phyloP scores from a whole-genome alignment of 306 rosid species.

The Amphicarpaea edgeworthii region DNA sequence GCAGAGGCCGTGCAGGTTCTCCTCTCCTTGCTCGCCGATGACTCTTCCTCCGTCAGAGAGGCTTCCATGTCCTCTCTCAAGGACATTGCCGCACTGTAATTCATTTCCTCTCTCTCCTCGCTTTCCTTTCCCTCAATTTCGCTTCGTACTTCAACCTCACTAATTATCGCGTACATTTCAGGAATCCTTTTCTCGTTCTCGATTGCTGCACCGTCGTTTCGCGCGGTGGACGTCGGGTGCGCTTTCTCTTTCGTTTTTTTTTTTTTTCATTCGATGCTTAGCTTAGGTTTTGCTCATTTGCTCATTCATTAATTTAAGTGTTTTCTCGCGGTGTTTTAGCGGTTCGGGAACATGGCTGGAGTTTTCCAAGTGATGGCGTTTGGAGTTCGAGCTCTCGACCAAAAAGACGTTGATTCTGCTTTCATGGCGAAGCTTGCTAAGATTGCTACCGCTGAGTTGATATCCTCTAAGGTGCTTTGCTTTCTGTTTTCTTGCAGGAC shows the following conservation, averaged over 20 bases:
- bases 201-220: constrained; percentile 86
- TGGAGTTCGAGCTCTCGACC: constrained; percentile 80
- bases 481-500: constrained; percentile 33
- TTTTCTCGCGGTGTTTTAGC: constrained; percentile 51
- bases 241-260: neutral
- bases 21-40: constrained; percentile 82
- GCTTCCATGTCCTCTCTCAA: constrained; percentile 87
- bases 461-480: constrained; percentile 86
- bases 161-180: constrained; percentile 23
- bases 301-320: neutral
- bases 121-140: neutral
- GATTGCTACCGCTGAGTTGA: constrained; percentile 89
- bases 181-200: constrained; percentile 84
- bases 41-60: constrained; percentile 75
- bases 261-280: neutral
- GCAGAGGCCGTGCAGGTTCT: constrained; percentile 93
- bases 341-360: constrained; percentile 96
- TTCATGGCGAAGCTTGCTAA: constrained; percentile 89
- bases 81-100: constrained; percentile 78
- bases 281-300: neutral
- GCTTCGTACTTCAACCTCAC: constrained; percentile 15
- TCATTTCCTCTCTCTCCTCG: neutral
- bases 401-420: constrained; percentile 68
- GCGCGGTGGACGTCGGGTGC: constrained; percentile 93
- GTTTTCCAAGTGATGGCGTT: constrained; percentile 92